phyloP scores from a whole-genome alignment of 106 monocot genomes.

The Gastrodia elata region DNA sequence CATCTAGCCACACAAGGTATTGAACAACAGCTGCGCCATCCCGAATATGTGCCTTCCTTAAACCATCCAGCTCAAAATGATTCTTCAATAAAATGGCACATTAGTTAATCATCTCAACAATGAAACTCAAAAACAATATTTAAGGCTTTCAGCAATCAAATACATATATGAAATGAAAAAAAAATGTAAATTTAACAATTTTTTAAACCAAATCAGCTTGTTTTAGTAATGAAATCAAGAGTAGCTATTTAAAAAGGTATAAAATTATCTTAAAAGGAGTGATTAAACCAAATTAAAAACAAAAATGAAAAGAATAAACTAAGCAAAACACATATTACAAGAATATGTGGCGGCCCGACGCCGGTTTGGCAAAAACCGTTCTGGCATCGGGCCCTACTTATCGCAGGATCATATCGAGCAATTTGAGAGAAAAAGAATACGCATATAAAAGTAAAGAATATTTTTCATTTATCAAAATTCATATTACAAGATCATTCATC shows the following conservation, averaged over 20 bases:
- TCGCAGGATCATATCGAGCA: too few species aligned
- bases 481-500: too few species aligned
- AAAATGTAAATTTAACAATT: not conserved
- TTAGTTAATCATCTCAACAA: not conserved
- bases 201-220: not conserved
- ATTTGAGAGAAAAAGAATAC: too few species aligned
- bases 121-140: constrained; percentile 1
- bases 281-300: not conserved
- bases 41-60: constrained; percentile 82
- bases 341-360: too few species aligned
- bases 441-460: too few species aligned
- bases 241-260: not conserved
- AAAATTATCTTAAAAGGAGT: not conserved
- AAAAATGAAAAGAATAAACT: not conserved
- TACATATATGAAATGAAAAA: not conserved
- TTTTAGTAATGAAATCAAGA: not conserved
- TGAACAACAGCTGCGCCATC: constrained; percentile 99
- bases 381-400: too few species aligned
- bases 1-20: constrained; percentile 83
- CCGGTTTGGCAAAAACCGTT: not conserved
- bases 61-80: constrained; percentile 68
- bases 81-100: constrained; percentile 40
- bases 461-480: too few species aligned
- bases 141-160: not conserved
- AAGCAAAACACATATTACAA: not conserved